A percentile compares a stretch with the other conserved stretches of the same genome.
phyloP scores from a whole-genome alignment of 2,329 filamentous ascomycete species.

The Ophiostoma fasciatum region DNA sequence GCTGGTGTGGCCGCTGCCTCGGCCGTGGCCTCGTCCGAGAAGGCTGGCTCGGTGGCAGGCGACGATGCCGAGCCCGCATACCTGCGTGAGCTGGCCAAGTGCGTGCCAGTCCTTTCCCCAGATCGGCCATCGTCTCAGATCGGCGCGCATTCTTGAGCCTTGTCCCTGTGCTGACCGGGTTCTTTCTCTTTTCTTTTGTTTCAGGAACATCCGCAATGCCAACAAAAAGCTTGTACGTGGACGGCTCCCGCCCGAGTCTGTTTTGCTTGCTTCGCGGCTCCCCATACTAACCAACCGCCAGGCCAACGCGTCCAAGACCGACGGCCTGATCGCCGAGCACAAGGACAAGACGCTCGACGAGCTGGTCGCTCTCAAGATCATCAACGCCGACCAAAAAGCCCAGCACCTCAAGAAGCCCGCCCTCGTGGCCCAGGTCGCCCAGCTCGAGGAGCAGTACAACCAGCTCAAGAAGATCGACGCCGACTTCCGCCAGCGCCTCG shows the following conservation, averaged over 20 bases:
- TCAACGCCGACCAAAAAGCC: slow-evolving; percentile 69
- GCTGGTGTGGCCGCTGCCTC: too few species aligned
- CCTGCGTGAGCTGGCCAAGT: slow-evolving; percentile 87
- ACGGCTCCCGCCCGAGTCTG: too few species aligned
- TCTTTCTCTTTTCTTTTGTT: slow-evolving; percentile 10
- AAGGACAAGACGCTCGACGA: slow-evolving; percentile 58
- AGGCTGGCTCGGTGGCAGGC: slow-evolving; percentile 30
- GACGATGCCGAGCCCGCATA: slow-evolving; percentile 63
- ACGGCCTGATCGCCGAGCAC: slow-evolving; percentile 53
- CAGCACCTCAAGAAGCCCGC: slow-evolving; percentile 63
- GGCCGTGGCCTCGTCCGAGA: slow-evolving; percentile 26
- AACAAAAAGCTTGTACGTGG: slow-evolving; percentile 94
- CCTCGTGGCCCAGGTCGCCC: slow-evolving; percentile 51
- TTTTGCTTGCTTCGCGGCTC: too few species aligned
- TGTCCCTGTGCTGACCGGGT: background rate
- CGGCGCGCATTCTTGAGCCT: background rate
- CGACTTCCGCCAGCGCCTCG: slow-evolving; percentile 49
- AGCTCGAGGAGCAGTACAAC: slow-evolving; percentile 58
- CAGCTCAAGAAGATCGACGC: slow-evolving; percentile 64
- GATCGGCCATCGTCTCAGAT: too few species aligned
- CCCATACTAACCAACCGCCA: slow-evolving; percentile 19
- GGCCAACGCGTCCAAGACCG: slow-evolving; percentile 59
- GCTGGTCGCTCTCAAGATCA: slow-evolving; percentile 53
- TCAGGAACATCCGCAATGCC: slow-evolving; percentile 76
- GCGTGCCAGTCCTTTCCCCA: slow-evolving; percentile 20